Evolutionary conservation across 306 rosid genomes (phyloP), one percentile per base, ranked within the genome.

Genomic region (Biancaea sappan): DNA sequence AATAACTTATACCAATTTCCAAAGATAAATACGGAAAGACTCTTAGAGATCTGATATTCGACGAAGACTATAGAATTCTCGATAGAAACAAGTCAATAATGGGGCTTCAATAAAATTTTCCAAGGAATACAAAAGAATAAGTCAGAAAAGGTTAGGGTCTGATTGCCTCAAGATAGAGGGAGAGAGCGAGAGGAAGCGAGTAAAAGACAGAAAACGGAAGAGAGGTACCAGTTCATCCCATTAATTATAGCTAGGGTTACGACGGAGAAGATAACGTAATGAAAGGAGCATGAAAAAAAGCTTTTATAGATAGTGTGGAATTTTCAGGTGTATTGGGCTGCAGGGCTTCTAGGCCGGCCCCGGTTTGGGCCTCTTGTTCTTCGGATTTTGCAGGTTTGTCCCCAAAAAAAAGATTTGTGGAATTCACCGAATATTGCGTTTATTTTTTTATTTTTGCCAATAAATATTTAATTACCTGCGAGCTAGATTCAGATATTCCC

Each of bases 211-310:
- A 50, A 16, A 46, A 26, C 11, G 12, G 28, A 52, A 22, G 8
- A 69, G 19, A 46, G 40, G 15, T 24, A 3, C 4, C 29, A 66
- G 52, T 65, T 19, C 31, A 62, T 66, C 64, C 35, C 43, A 3
- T 48, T 56, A 47, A 76, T 60, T 69, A 65, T 31, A 31, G 58
- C 79, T 79, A 85, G 85, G 90, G 85, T 81, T 72, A 71, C 75
- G 31, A 31, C 2, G 58, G 47, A 59, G 80, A 77, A 67, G 82
- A 81, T 79, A 81, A 81, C 72, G 82, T 44, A 66, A 48, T 3
- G 74, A 15, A 2, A 74, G 3, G 57, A 37, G 29, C 63, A 46
- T 41, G 73, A 15, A 71, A 62, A 60, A 66, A 81, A 38, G 3
- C 13, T 72, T 66, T 46, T 46, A 44, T 28, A 46, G 40, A 35